Evolutionary conservation across 2,329 filamentous ascomycete genomes (phyloP).

Genomic region (Colletotrichum tamarilloi): DNA sequence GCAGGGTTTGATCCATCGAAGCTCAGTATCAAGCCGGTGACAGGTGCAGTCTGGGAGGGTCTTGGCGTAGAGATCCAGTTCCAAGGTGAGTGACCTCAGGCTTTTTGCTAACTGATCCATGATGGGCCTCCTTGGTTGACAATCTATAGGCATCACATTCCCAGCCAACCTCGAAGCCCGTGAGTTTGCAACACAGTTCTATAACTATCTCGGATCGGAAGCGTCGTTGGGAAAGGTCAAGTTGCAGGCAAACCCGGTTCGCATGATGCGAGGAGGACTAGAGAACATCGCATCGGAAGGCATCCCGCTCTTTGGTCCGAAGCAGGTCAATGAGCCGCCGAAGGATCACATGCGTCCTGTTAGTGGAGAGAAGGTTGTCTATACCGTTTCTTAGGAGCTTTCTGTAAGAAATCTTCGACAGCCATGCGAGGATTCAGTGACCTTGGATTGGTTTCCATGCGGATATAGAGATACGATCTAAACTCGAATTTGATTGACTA

Average conservation of each 20-base stretch:
- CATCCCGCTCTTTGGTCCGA: slow-evolving; percentile 40
- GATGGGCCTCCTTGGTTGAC: no score
- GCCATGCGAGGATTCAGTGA: no score
- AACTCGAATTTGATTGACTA: no score
- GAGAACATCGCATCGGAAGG: slow-evolving; percentile 42
- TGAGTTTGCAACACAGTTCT: slow-evolving; percentile 48
- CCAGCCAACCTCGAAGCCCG: slow-evolving; percentile 40
- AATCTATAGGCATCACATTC: slow-evolving; percentile 1
- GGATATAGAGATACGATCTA: no score
- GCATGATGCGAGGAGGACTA: slow-evolving; percentile 46
- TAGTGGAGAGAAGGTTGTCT: slow-evolving; percentile 53
- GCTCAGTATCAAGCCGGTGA: slow-evolving; percentile 46
- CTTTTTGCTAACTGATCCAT: no score
- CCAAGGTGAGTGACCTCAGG: slow-evolving; percentile 37
- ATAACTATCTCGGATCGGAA: slow-evolving; percentile 45
- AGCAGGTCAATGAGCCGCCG: slow-evolving; percentile 39
- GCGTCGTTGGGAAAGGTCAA: background rate
- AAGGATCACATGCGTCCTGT: slow-evolving; percentile 51
- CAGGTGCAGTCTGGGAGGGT: slow-evolving; percentile 56
- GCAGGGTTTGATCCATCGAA: slow-evolving; percentile 39
- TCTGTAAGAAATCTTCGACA: no score
- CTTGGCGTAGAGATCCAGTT: slow-evolving; percentile 53
- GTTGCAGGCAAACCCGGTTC: slow-evolving; percentile 42
- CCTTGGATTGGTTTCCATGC: no score
- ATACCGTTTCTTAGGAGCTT: slow-evolving; percentile 9